Evolutionary conservation across 768 basidiomycete species (phyloP).

Genomic region (Mycena filopes): DNA sequence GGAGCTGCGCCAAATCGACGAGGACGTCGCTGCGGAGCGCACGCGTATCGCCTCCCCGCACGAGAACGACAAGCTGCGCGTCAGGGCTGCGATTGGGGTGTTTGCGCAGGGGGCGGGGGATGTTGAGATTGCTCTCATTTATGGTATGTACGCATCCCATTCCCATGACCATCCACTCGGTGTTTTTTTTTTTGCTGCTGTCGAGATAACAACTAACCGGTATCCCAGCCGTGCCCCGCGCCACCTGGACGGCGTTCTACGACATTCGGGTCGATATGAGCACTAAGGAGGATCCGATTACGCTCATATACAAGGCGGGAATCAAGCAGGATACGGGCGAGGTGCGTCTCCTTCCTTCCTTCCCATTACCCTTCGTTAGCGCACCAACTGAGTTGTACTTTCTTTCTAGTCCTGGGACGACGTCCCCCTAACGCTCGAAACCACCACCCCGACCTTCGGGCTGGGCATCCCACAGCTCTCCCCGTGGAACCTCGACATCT

Average conservation of each 20-base stretch:
- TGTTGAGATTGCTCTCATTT: slow-evolving; percentile 37
- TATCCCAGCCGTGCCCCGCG: slow-evolving; percentile 30
- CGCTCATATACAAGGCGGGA: slow-evolving; percentile 35
- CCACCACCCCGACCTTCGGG: slow-evolving; percentile 37
- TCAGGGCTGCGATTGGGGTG: slow-evolving; percentile 33
- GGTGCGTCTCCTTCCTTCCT: slow-evolving; percentile 6
- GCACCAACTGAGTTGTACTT: too few species aligned
- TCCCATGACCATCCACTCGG: too few species aligned
- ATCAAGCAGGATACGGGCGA: slow-evolving; percentile 37
- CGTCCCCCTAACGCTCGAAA: slow-evolving; percentile 36
- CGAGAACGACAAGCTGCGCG: slow-evolving; percentile 27
- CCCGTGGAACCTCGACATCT: slow-evolving; percentile 30
- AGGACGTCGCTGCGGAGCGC: slow-evolving; percentile 21
- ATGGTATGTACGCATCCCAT: slow-evolving; percentile 27
- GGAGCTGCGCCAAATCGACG: slow-evolving; percentile 30
- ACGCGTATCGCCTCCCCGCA: slow-evolving; percentile 7
- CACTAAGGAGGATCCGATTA: slow-evolving; percentile 30
- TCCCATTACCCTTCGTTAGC: not conserved
- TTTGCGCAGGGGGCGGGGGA: slow-evolving; percentile 35
- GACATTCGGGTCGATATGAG: slow-evolving; percentile 37
- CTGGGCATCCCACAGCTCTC: slow-evolving; percentile 32
- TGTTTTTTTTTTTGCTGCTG: too few species aligned
- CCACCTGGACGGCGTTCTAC: slow-evolving; percentile 36
- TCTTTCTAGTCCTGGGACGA: slow-evolving; percentile 36
- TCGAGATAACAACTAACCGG: too few species aligned